Conservation (phyloP, 108 stramenopile genomes). For the Nitzschia sp. region DNA sequence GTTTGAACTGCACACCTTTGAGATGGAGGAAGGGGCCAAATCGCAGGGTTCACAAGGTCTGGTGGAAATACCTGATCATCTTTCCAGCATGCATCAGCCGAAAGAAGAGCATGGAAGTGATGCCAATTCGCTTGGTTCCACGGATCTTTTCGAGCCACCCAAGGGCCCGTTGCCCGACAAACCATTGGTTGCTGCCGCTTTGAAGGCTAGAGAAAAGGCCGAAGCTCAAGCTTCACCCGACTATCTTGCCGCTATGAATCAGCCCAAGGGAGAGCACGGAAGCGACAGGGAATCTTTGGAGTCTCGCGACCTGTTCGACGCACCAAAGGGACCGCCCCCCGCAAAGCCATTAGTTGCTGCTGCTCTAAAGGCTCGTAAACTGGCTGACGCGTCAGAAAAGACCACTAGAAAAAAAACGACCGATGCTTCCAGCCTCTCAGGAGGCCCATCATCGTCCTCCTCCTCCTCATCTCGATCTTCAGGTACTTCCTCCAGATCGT, state of each 20-base stretch:
- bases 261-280: not conserved
- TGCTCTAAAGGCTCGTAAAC: constrained; percentile 12
- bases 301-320: constrained; percentile 3
- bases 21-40: not conserved
- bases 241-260: constrained; percentile 2
- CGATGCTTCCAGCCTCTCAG: not conserved
- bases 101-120: not conserved
- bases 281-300: not conserved
- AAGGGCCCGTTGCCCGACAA: not conserved
- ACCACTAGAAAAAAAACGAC: not conserved
- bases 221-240: not conserved
- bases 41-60: not conserved
- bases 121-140: constrained; percentile 2
- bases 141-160: not conserved
- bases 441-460: not conserved
- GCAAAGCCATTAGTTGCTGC: constrained; percentile 9
- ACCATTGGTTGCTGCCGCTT: not conserved
- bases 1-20: not conserved
- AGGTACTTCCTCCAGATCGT: not conserved
- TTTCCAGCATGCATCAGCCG: not conserved
- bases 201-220: not conserved
- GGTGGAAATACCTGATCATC: not conserved
- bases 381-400: not conserved
- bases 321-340: constrained; percentile 5
- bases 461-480: not conserved